phyloP scores from a whole-genome alignment of 371 early-diverging fungal species.

The Entomophthora muscae region DNA sequence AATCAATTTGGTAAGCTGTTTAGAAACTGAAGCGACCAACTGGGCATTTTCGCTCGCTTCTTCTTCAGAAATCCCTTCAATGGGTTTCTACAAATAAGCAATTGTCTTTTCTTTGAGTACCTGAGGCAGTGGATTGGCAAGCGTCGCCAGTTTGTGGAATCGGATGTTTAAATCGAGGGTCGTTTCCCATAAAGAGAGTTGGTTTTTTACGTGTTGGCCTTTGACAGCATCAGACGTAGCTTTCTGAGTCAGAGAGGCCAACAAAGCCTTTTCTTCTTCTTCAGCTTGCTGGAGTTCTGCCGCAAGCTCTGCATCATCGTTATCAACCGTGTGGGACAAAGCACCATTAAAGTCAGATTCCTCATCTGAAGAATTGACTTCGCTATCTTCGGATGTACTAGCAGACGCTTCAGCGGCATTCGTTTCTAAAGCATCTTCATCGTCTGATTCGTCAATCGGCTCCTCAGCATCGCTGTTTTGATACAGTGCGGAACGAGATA shows the following conservation, averaged over 20 bases:
- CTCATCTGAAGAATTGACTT: constrained; percentile 10
- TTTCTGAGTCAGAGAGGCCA: constrained; percentile 32
- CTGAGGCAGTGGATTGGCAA: constrained; percentile 71
- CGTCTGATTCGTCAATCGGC: constrained; percentile 3
- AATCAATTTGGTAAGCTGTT: neutral
- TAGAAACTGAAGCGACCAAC: neutral
- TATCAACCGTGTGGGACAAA: constrained; percentile 2
- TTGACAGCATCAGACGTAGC: constrained; percentile 70
- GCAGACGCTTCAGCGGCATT: constrained; percentile 16
- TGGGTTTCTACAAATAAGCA: neutral
- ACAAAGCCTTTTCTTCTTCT: constrained; percentile 52
- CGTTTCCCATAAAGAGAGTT: constrained; percentile 61
- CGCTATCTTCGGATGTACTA: constrained; percentile 16
- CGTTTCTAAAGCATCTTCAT: constrained; percentile 10
- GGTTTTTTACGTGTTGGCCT: constrained; percentile 72
- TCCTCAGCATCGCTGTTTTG: constrained; percentile 25
- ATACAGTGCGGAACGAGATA: constrained; percentile 40
- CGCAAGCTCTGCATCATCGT: constrained; percentile 24
- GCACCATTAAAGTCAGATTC: constrained; percentile 12
- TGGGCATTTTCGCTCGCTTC: neutral
- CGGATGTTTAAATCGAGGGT: constrained; percentile 78
- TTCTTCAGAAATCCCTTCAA: neutral
- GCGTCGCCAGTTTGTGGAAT: constrained; percentile 52
- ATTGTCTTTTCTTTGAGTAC: neutral
- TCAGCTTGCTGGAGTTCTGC: constrained; percentile 55